Evolutionary conservation across 1,284 basidiomycete genomes (phyloP), one percentile per base, ranked within the genome.

Genomic region (Rugiboletus extremiorientalis): DNA sequence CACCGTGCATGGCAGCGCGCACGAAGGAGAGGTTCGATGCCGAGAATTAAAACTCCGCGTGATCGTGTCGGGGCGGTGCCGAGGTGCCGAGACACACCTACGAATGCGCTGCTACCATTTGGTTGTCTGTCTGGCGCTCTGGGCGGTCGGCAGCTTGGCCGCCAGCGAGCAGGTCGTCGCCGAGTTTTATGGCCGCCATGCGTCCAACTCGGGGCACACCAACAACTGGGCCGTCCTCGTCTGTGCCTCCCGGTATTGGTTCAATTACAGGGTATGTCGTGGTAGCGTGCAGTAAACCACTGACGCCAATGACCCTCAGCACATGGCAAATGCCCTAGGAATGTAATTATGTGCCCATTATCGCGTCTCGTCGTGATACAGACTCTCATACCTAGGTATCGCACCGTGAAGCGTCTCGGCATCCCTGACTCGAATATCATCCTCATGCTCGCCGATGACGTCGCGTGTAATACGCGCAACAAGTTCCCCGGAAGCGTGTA

Each of bases 211-310:
- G 1, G 77, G 77, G 8, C 94, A 96, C 68, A 96, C 96, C 4
- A 99, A 98, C 71, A 99, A 99, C 72, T 99, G 96, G 96, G 96
- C 96, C 0, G 96, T 99, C 2, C 79, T 99, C 27, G 95, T 98
- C 3, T 96, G 92, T 68, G 83, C 97, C 1, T 96, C 94, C 9
- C 77, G 96, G 59, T 98, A 96, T 71, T 98, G 96, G 96, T 98
- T 99, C 82, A 99, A 99, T 72, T 99, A 99, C 69, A 80, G 96
- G 41, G 95, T 96, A 68, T 54, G 89, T 80, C 33, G 23, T n/a
- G 23, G 31, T 38, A 38, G 11, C 4, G 1, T 44, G 5, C 22
- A 38, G 8, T 33, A 5, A 37, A 23, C 8, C 16, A 30, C 47
- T 60, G 31, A 59, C 36, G 10, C 23, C 28, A 31, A 55, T 15